These are phyloP conservation scores for Voacanga thouarsii DNA, from an alignment of 257 asterid species.

Conservation along the genomic window DNA sequence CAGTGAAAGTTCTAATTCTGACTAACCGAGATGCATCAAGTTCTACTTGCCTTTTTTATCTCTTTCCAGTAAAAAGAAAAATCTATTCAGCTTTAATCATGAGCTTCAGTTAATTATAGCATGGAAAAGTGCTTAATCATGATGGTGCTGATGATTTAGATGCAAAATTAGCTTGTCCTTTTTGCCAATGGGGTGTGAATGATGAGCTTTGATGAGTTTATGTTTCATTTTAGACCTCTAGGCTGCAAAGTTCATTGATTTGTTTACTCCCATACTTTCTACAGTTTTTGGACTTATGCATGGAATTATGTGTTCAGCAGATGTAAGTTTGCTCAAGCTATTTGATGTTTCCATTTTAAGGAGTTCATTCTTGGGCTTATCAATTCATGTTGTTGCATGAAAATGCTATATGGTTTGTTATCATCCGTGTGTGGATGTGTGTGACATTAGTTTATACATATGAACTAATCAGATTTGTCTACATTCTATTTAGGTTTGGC, in stretches of 20 bases:
- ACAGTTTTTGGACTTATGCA: neutral
- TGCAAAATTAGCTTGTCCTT: neutral
- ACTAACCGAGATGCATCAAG: neutral
- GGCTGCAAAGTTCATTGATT: neutral
- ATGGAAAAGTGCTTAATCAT: neutral
- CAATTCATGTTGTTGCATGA: neutral
- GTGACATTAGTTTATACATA: neutral
- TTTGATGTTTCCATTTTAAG: neutral
- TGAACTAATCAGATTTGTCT: constrained; percentile 1
- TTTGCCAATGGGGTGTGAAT: neutral
- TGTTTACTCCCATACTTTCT: neutral
- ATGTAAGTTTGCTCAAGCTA: neutral
- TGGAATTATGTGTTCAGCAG: neutral
- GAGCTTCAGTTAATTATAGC: neutral
- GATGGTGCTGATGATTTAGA: neutral
- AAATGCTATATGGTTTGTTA: neutral
- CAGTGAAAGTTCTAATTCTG: neutral
- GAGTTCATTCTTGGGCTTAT: neutral
- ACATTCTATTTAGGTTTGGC: constrained; percentile 67
- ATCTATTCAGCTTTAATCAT: neutral
- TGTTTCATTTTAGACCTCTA: neutral
- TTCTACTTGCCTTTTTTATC: neutral
- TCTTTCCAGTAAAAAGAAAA: neutral
- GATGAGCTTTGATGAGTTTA: neutral
- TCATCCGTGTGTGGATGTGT: neutral